A percentile compares a stretch with the other conserved stretches of the same genome.
Evolutionary conservation across 306 rosid genomes (phyloP).

Genomic region (Cyamopsis tetragonoloba): DNA sequence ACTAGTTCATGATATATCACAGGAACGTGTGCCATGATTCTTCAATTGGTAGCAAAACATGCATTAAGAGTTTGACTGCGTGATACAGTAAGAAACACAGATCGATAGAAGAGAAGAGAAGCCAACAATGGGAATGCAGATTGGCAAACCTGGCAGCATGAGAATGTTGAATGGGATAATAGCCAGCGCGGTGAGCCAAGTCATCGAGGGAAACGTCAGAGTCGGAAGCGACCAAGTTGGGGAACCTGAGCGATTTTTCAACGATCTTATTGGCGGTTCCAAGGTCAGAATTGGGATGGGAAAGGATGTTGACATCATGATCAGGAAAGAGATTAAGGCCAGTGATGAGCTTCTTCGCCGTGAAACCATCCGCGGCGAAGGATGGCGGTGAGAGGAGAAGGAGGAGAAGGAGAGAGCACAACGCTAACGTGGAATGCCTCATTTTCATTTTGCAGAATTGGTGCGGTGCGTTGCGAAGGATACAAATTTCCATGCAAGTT

Average conservation of each 20-base stretch:
- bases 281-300: not conserved
- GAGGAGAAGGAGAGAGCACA: constrained; percentile 8
- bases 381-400: constrained; percentile 28
- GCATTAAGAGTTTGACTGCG: too few species aligned
- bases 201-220: constrained; percentile 59
- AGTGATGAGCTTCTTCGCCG: constrained; percentile 51
- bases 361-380: constrained; percentile 15
- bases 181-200: constrained; percentile 90
- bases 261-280: constrained; percentile 36
- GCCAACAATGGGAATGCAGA: too few species aligned
- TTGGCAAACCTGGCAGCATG: constrained; percentile 70
- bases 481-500: not conserved
- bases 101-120: not conserved
- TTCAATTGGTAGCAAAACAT: too few species aligned
- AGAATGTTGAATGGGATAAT: constrained; percentile 75
- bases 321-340: constrained; percentile 72
- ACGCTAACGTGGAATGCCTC: constrained; percentile 21
- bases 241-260: constrained; percentile 68
- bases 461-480: constrained; percentile 6
- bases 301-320: constrained; percentile 53
- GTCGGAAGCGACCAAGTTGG: constrained; percentile 42
- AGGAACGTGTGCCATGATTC: too few species aligned
- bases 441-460: constrained; percentile 18
- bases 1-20: too few species aligned
- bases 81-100: not conserved